Evolutionary conservation across 2,329 filamentous ascomycete species (phyloP).

Genomic region (Pseudopithomyces chartarum): DNA sequence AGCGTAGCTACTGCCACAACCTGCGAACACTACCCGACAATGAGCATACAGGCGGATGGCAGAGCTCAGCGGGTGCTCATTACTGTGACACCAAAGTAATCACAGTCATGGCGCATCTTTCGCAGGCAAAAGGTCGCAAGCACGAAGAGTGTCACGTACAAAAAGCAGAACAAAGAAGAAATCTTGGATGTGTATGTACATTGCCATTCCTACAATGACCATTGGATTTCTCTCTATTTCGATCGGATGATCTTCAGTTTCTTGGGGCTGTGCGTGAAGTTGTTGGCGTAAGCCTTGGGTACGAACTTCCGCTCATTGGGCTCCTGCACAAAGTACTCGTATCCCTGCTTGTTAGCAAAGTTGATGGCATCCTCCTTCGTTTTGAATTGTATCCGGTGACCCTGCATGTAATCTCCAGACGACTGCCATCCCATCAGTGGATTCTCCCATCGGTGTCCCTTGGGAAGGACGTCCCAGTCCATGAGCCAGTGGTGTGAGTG

Average conservation of each 20-base stretch:
- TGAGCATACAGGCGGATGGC: too few relatives aligned
- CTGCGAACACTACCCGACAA: too few relatives aligned
- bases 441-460: conserved; percentile 98
- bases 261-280: conserved; percentile 83
- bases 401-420: conserved; percentile 92
- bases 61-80: too few relatives aligned
- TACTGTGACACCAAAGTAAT: too few relatives aligned
- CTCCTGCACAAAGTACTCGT: conserved; percentile 98
- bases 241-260: conserved; percentile 83
- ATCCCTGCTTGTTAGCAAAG: conserved; percentile 98
- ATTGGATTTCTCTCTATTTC: conserved; percentile 64
- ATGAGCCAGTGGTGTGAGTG: conserved; percentile 87
- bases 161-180: not conserved
- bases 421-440: conserved; percentile 98
- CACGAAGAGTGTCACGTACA: not conserved
- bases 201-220: conserved; percentile 6
- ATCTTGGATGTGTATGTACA: conserved; percentile 33
- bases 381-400: conserved; percentile 87
- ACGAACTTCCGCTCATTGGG: conserved; percentile 84
- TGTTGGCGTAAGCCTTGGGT: conserved; percentile 95
- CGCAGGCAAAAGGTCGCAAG: not conserved
- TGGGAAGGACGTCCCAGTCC: conserved; percentile 94
- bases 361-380: conserved; percentile 91
- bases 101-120: too few relatives aligned
- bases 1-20: too few relatives aligned